Base-by-base conservation (phyloP, 2,329 filamentous ascomycete genomes). In the Ascochyta fabae region DNA sequence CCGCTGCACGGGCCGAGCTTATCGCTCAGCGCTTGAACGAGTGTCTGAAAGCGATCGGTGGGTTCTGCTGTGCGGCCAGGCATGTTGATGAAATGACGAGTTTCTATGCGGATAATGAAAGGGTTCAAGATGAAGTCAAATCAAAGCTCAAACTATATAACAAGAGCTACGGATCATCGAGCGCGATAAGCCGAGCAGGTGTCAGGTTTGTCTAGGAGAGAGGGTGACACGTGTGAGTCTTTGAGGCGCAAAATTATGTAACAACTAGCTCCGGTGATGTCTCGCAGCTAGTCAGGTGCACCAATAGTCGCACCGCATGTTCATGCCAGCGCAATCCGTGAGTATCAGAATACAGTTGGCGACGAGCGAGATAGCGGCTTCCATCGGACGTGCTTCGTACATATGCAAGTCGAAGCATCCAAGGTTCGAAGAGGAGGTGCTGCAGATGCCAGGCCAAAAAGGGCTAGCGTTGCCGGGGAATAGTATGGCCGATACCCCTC, bases 1-100 rank as follows among this genome's bases (percentile, higher is more conserved):
- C 92, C 92, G 12, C 90, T 95, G 54, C 87, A 90, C 3, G 91
- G 89, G 2, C 92, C 92, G 5, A 97, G 83, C 23, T 86, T 86
- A 51, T 83, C 79, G 68, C 88, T 92, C 65, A 96, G 84, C n/a
- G 86, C 85, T 55, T 84, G 71, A 51, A 96, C 89, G 41, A 96
- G 86, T 48, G 80, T 75, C 34, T 92, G 84, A 72, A 96, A 95
- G 12, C 56, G 59, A 53, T 68, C 58, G 13, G 33, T 46, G 10
- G 58, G 24, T 16, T 65, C 58, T 35, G 59, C 57, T 22, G 61
- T 66, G 36, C 64, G 56, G 24, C 61, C 59, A 26, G 65, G 65
- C 64, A 68, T 70, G 38, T n/a, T 65, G 54, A 46, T 33, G 15
- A n/a, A 48, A 16, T 41, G 40, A 49, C 10, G 23, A 45, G 12